Base-by-base conservation (phyloP, 2,329 filamentous ascomycete genomes). In the Westerdykella aurantiaca region DNA sequence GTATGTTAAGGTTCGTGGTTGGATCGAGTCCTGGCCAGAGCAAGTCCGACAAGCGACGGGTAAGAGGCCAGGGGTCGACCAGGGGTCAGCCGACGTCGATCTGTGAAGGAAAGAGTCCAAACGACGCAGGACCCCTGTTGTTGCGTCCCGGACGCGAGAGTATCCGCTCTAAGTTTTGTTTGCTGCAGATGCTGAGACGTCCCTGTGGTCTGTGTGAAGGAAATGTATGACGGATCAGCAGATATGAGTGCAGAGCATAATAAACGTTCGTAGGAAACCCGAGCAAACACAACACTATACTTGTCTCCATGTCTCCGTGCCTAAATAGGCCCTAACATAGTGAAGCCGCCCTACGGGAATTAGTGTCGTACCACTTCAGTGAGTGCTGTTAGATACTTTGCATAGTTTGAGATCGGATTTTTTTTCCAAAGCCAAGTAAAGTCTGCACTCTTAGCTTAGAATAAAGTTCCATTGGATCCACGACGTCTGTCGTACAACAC, bases 121-220 rank as follows among this genome's bases (percentile, higher is more conserved):
- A 12, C 18, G 25, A 29, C 7, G 25, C 25, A 12, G 25, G 11
- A 29, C 11, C 25, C 25, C 25, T 29, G 25, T 38, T 34, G 34
- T 25, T 38, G 29, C 33, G 43, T 39, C 42, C 39, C 42, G 43
- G 49, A 31, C 13, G 25, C 16, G 33, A 42, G 39, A 48, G 35
- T 39, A 40, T 46, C 44, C 47, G 43, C 42, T 48, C 38, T 43
- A 46, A 37, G 42, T 46, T 46, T 50, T 51, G 43, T 38, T 43
- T 51, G n/a, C 39, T 31, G 22, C 31, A 33, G 21, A 39, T 35
- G 37, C 33, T 29, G 39, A 42, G 29, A 33, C 3, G 18, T 43
- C 42, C 25, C 10, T 29, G 25, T 12, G 11, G 25, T 12, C 25
- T 4, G 25, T 29, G 25, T 21, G 18, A 21, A 29, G 2, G 4